Evolutionary conservation across 306 rosid species (phyloP).

Genomic region (Quercus rubra): DNA sequence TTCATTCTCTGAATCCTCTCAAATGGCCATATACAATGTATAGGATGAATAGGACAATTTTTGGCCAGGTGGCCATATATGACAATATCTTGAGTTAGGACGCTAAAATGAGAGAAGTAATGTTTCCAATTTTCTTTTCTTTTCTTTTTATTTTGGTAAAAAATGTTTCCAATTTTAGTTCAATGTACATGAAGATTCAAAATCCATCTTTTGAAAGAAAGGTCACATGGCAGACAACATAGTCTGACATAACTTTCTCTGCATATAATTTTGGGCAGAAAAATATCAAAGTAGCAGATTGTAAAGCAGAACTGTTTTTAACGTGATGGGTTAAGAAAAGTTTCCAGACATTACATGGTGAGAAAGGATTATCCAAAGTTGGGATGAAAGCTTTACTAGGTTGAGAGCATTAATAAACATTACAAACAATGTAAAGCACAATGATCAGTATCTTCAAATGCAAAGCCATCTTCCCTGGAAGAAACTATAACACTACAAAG

Average conservation of each 20-base stretch:
- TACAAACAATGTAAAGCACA: slow-evolving; percentile 1
- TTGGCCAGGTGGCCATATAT: too few species aligned
- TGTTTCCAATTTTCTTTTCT: neutral
- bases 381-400: too few species aligned
- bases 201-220: too few species aligned
- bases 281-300: neutral
- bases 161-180: neutral
- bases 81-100: neutral
- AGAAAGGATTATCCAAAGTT: neutral
- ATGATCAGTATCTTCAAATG: neutral
- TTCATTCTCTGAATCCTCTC: too few species aligned
- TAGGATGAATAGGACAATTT: too few species aligned
- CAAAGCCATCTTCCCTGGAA: slow-evolving; percentile 9
- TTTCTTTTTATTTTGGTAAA: too few species aligned
- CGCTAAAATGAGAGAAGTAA: neutral
- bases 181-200: neutral
- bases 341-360: too few species aligned
- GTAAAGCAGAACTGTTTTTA: neutral
- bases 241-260: too few species aligned
- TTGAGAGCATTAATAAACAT: neutral
- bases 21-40: too few species aligned
- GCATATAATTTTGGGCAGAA: too few species aligned
- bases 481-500: neutral
- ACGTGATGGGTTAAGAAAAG: too few species aligned
- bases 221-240: too few species aligned